A percentile compares a stretch with the other conserved stretches of the same genome.
Evolutionary conservation across 306 rosid species (phyloP).

Genomic region (Cucurbita argyrosperma): DNA sequence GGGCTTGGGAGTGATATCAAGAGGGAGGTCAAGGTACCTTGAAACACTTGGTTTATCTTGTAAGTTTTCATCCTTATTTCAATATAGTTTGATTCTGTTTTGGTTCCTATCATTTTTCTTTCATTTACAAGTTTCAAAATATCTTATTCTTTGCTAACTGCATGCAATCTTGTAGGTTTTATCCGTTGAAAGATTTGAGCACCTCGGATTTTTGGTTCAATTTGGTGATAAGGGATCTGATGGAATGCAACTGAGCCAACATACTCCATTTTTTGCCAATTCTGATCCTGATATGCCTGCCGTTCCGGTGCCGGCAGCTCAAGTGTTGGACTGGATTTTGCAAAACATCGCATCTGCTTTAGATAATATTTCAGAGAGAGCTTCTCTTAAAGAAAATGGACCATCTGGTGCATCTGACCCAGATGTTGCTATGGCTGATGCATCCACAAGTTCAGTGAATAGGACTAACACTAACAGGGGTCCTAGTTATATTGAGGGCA

Average conservation of each 20-base stretch:
- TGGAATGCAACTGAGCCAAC: constrained; percentile 61
- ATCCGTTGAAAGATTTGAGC: constrained; percentile 84
- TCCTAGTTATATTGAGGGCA: constrained; percentile 78
- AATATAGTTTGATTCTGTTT: neutral
- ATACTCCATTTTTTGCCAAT: constrained; percentile 90
- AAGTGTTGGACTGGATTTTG: constrained; percentile 80
- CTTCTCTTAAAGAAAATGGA: constrained; percentile 74
- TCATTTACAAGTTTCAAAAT: constrained; percentile 7
- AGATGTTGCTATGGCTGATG: constrained; percentile 95
- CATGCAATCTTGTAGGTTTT: constrained; percentile 47
- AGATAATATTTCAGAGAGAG: constrained; percentile 72
- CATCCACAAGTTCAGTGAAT: constrained; percentile 38
- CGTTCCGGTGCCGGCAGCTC: constrained; percentile 78
- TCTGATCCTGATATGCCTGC: constrained; percentile 99
- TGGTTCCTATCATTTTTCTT: neutral
- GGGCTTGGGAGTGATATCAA: neutral
- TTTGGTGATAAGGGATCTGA: constrained; percentile 77
- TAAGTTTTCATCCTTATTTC: neutral
- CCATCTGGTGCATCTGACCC: constrained; percentile 61
- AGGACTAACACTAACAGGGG: constrained; percentile 50
- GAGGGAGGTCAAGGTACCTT: neutral
- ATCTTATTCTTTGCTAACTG: constrained; percentile 14
- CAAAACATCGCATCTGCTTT: constrained; percentile 69
- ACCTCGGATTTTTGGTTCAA: constrained; percentile 81
- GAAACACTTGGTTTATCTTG: neutral